phyloP scores from a whole-genome alignment of 1,284 basidiomycete genomes.

The Meripilus lineatus region DNA sequence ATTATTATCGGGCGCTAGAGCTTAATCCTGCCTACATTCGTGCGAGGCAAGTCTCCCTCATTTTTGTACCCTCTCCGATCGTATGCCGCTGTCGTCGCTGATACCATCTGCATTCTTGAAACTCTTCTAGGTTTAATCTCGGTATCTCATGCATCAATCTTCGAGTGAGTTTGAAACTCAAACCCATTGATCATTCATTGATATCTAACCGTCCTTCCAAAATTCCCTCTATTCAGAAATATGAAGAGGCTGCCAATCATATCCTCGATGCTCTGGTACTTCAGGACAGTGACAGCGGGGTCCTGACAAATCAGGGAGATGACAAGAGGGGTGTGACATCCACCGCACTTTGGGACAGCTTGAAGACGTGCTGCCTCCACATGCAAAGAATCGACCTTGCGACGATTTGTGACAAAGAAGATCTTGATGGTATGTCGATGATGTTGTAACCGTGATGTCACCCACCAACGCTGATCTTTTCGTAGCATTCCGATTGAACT shows the following conservation, averaged over 20 bases:
- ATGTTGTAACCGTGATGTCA: neutral
- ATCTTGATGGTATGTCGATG: slow-evolving; percentile 60
- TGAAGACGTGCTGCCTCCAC: slow-evolving; percentile 77
- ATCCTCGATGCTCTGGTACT: slow-evolving; percentile 82
- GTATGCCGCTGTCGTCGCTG: slow-evolving; percentile 5
- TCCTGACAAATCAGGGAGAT: slow-evolving; percentile 34
- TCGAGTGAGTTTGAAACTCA: slow-evolving; percentile 40
- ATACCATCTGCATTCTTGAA: neutral
- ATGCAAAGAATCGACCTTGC: slow-evolving; percentile 72
- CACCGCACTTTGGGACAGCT: slow-evolving; percentile 77
- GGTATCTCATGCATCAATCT: slow-evolving; percentile 90
- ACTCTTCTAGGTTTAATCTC: slow-evolving; percentile 90
- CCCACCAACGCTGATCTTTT: neutral
- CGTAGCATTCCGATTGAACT: slow-evolving; percentile 22
- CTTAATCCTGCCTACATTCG: slow-evolving; percentile 93
- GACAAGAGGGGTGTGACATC: slow-evolving; percentile 70
- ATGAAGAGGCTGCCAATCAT: slow-evolving; percentile 80
- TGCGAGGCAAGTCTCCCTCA: slow-evolving; percentile 52
- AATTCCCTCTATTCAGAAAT: slow-evolving; percentile 38
- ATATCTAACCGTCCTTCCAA: slow-evolving; percentile 1
- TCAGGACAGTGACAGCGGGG: slow-evolving; percentile 75
- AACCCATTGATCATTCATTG: neutral
- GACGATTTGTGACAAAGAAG: slow-evolving; percentile 60
- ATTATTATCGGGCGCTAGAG: slow-evolving; percentile 87
- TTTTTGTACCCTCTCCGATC: slow-evolving; percentile 1